Evolutionary conservation across 805 yeast genomes (phyloP), one percentile per base, ranked within the genome.

Genomic region (Kregervanrija pseudodelftensis): DNA sequence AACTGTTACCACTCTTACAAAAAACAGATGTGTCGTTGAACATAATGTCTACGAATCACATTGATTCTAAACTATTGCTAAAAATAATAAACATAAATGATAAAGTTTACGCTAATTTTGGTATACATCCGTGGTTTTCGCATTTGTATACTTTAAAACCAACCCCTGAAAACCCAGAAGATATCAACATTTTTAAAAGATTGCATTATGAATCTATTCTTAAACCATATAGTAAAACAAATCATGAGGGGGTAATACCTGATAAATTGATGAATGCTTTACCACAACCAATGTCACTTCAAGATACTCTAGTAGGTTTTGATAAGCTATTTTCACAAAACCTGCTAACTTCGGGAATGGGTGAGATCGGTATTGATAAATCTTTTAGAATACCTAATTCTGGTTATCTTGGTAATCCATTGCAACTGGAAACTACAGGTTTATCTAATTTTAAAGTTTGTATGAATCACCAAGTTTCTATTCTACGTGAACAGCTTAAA

Each of bases 351-450:
- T n/a, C 45, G 9, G 46, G 85, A 11, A 69, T 91, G 9, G 99
- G 99, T 1, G 99, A 91, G 55, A 73, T 88, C n/a, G 99, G 99
- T 0, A 65, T 93, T 2, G 99, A 91, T 60, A 85, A 82, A 60
- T 57, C 77, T 30, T 85, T 86, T 56, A 63, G 85, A 33, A 60
- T 90, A 4, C 95, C 95, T 2, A 54, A 61, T 44, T 66, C 65
- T 45, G 88, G 89, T 2, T 79, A 60, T 56, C 67, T 66, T 46
- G 81, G 81, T 5, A 48, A 48, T 30, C 17, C 37, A 4, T 7
- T 22, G 28, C 28, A 22, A 22, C 8, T 22, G 8, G 8, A n/a
- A 11, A 17, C 5, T 14, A 8, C 16, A 1, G 44, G 48, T 9
- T 40, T 59, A 17, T 52, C 56, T 11, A 49, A 50, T 9, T 76